phyloP scores from a whole-genome alignment of 352 stramenopile genomes.

The Phytophthora pini region DNA sequence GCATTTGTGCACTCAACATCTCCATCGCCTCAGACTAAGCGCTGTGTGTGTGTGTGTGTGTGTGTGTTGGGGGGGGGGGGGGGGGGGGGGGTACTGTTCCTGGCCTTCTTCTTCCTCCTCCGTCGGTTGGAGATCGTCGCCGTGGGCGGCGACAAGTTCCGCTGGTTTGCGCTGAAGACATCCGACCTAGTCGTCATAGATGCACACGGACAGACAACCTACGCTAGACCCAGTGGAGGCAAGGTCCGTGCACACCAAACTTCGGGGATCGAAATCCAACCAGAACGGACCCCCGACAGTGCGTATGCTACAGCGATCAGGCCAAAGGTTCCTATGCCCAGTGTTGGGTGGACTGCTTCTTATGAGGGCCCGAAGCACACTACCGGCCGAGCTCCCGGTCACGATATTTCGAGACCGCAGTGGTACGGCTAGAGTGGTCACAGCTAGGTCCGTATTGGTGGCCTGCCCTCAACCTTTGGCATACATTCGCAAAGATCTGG shows the following conservation, averaged over 20 bases:
- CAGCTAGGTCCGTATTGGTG: neutral
- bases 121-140: slow-evolving; percentile 4
- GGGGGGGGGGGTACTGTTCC: slow-evolving; percentile 9
- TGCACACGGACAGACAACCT: neutral
- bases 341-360: neutral
- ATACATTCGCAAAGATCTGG: neutral
- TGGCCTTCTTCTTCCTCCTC: slow-evolving; percentile 18
- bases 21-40: slow-evolving; percentile 2
- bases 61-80: too few species aligned
- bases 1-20: slow-evolving; percentile 1
- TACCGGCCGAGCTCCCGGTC: neutral
- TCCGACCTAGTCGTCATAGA: neutral
- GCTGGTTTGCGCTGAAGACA: neutral
- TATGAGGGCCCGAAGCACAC: neutral
- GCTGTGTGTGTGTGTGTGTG: too few species aligned
- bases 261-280: neutral
- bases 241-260: neutral
- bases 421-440: neutral
- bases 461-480: neutral
- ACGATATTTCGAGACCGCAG: neutral
- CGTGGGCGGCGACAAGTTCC: neutral
- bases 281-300: neutral
- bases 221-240: too few species aligned
- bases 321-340: neutral
- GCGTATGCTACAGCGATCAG: neutral